Percentiles rank a stretch among this genome's conserved stretches.
phyloP scores from a whole-genome alignment of 2,329 filamentous ascomycete genomes.

The Incumbomyces lentus region DNA sequence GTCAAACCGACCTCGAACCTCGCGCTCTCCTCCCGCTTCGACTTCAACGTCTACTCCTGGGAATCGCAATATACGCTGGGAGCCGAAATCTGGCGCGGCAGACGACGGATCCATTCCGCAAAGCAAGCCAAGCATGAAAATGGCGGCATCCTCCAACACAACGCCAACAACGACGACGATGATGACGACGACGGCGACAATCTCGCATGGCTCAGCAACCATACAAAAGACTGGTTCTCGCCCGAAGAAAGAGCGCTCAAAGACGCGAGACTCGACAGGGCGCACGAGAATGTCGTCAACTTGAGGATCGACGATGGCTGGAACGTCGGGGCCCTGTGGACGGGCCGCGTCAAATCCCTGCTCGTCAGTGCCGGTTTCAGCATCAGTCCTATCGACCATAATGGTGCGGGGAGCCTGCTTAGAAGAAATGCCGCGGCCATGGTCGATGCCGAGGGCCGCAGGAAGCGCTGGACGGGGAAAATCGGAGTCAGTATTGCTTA shows the following conservation, averaged over 20 bases:
- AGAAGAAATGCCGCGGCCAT: neutral
- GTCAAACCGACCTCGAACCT: conserved; percentile 75
- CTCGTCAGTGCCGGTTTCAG: conserved; percentile 83
- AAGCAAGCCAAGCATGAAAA: conserved; percentile 7
- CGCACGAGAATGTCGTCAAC: conserved; percentile 79
- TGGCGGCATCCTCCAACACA: conserved; percentile 33
- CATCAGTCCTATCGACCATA: conserved; percentile 51
- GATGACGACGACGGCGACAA: conserved; percentile 35
- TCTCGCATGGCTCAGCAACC: conserved; percentile 35
- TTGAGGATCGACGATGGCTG: conserved; percentile 80
- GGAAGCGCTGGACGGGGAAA: conserved; percentile 19
- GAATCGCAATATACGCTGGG: conserved; percentile 89
- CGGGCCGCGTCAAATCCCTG: conserved; percentile 82
- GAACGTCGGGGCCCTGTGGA: conserved; percentile 79
- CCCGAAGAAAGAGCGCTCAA: conserved; percentile 25
- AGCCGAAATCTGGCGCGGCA: conserved; percentile 78
- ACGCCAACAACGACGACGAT: conserved; percentile 14
- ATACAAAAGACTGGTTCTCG: conserved; percentile 23
- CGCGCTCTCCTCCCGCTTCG: conserved; percentile 79
- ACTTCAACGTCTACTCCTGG: conserved; percentile 97
- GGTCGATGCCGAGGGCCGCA: conserved; percentile 2
- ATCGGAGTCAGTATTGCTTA: conserved; percentile 20
- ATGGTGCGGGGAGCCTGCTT: neutral
- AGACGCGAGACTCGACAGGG: conserved; percentile 50
- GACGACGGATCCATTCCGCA: conserved; percentile 3